These are phyloP conservation scores for Phytophthora crassamura DNA, from an alignment of 352 stramenopile genomes.

Conservation along the genomic window DNA sequence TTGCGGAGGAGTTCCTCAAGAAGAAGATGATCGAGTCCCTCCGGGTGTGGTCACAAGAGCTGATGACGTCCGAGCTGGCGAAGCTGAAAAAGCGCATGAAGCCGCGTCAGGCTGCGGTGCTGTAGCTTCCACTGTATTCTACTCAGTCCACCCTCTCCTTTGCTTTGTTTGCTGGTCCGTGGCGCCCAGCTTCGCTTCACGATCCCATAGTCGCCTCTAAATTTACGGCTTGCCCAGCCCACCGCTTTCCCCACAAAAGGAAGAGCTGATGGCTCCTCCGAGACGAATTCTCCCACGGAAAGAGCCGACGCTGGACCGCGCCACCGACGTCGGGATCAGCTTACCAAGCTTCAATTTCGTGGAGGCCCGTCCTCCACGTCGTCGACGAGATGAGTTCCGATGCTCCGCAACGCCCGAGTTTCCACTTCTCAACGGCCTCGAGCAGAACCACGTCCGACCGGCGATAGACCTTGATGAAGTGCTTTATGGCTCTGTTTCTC, in stretches of 20 bases:
- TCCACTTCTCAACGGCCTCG: conserved; percentile 14
- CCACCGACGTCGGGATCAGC: conserved; percentile 38
- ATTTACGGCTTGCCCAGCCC: conserved; percentile 15
- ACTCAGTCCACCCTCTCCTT: neutral
- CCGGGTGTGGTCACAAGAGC: conserved; percentile 72
- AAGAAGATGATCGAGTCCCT: conserved; percentile 84
- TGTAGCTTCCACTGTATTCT: conserved; percentile 18
- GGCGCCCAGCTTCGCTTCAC: neutral
- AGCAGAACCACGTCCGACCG: neutral
- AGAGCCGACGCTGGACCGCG: conserved; percentile 24
- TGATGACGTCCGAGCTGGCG: conserved; percentile 68
- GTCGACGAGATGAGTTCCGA: conserved; percentile 14
- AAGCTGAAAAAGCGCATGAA: conserved; percentile 81
- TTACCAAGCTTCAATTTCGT: conserved; percentile 78
- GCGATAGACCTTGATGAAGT: conserved; percentile 31
- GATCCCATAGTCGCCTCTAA: conserved; percentile 16
- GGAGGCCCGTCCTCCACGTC: conserved; percentile 34
- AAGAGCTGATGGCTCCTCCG: conserved; percentile 19
- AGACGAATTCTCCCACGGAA: conserved; percentile 20
- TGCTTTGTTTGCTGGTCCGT: neutral
- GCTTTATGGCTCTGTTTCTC: conserved; percentile 24
- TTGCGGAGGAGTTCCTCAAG: conserved; percentile 67
- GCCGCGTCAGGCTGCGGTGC: conserved; percentile 50
- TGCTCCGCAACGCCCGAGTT: conserved; percentile 4
- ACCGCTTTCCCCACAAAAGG: neutral